Evolutionary conservation across 2,329 filamentous ascomycete genomes (phyloP), one percentile per base, ranked within the genome.

Genomic region (Rhytidhysteron rufulum): DNA sequence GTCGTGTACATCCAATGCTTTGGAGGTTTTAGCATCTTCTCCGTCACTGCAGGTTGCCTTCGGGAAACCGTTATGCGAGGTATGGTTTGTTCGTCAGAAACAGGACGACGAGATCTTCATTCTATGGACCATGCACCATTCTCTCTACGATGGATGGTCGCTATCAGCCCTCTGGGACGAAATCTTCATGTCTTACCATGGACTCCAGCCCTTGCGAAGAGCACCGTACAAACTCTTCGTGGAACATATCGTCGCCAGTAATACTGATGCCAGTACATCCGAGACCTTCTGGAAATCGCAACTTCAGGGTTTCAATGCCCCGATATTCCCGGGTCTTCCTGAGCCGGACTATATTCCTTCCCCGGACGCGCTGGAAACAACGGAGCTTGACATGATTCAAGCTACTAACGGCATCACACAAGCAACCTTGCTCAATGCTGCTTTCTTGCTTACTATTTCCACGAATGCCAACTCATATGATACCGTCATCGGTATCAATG

Each of bases 61-160:
- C n/a, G n/a, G n/a, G n/a, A n/a, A n/a, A n/a, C n/a, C n/a, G n/a
- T n/a, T n/a, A n/a, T n/a, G n/a, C n/a, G n/a, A n/a, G n/a, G n/a
- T n/a, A n/a, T n/a, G n/a, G n/a, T n/a, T n/a, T n/a, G n/a, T n/a
- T n/a, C n/a, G n/a, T n/a, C n/a, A n/a, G n/a, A n/a, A n/a, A n/a
- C n/a, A n/a, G n/a, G n/a, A n/a, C n/a, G n/a, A n/a, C n/a, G n/a
- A n/a, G n/a, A n/a, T n/a, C n/a, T n/a, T n/a, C n/a, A n/a, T n/a
- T n/a, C n/a, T n/a, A n/a, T n/a, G n/a, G n/a, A 53, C 50, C 5
- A 46, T 47, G 18, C 55, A 57, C 29, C 56, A 59, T 34, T 43
- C 53, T 8, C 37, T 59, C 9, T 58, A 54, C 37, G 56, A 59
- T 40, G 55, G 49, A 16, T 54, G 49, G 52, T 44, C 40, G 13